Evolutionary conservation across 495 filamentous ascomycete genomes (phyloP).

Genomic region (Aspergillus haitiensis): DNA sequence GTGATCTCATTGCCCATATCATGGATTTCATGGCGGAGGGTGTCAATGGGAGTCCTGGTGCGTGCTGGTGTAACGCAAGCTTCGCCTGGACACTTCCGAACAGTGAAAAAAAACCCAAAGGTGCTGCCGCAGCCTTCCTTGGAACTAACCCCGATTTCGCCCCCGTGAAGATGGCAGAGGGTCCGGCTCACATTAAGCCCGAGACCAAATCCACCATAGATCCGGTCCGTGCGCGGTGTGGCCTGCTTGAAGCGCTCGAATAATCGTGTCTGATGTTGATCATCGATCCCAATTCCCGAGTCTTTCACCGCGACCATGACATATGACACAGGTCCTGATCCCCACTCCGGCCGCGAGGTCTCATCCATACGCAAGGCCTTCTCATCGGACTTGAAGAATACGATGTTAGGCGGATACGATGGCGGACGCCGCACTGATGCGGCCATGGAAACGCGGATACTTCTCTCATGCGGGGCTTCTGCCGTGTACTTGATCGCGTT

Average conservation of each 20-base stretch:
- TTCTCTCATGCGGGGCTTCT: slow-evolving; percentile 48
- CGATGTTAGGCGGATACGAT: slow-evolving; percentile 48
- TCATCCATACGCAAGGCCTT: slow-evolving; percentile 38
- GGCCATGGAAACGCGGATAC: slow-evolving; percentile 68
- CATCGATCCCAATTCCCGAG: slow-evolving; percentile 72
- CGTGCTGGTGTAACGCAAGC: slow-evolving; percentile 26
- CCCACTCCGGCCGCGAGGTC: slow-evolving; percentile 63
- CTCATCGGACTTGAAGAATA: slow-evolving; percentile 51
- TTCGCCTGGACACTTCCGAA: slow-evolving; percentile 40
- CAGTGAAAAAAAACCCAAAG: slow-evolving; percentile 80
- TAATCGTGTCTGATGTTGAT: slow-evolving; percentile 69
- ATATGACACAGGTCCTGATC: slow-evolving; percentile 63
- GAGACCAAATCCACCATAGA: slow-evolving; percentile 80
- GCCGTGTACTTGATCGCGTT: slow-evolving; percentile 81
- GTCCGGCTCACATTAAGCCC: slow-evolving; percentile 80
- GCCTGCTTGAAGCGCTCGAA: slow-evolving; percentile 84
- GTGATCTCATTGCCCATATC: slow-evolving; percentile 20
- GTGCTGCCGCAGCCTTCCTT: slow-evolving; percentile 72
- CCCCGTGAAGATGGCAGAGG: slow-evolving; percentile 78
- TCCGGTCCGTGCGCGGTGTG: slow-evolving; percentile 71
- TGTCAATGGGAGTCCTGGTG: slow-evolving; percentile 19
- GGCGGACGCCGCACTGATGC: slow-evolving; percentile 58
- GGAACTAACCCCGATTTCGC: slow-evolving; percentile 77
- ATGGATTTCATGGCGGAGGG: slow-evolving; percentile 27
- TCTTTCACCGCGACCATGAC: slow-evolving; percentile 75